phyloP scores from a whole-genome alignment of 2,329 filamentous ascomycete species.

The Curvularia sp. region DNA sequence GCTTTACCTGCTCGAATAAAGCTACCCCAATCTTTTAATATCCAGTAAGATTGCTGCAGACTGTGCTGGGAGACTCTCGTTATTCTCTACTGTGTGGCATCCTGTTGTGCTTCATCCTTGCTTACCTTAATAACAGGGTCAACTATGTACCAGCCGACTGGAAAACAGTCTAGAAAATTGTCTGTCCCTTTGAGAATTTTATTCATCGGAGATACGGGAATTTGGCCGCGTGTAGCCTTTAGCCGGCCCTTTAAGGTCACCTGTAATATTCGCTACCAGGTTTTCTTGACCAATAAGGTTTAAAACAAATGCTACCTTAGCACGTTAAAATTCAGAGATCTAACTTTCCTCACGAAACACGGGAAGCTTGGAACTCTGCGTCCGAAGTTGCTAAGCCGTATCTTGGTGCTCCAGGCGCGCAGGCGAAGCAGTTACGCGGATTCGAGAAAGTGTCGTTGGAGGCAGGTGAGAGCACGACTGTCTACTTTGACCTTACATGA shows the following conservation, averaged over 20 bases:
- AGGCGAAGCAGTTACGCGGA: too few species aligned
- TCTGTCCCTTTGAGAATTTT: not conserved
- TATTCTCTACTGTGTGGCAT: not conserved
- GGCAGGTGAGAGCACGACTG: too few species aligned
- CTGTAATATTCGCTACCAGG: not conserved
- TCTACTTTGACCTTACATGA: too few species aligned
- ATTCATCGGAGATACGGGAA: not conserved
- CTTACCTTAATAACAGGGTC: not conserved
- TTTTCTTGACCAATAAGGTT: too few species aligned
- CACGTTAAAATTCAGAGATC: too few species aligned
- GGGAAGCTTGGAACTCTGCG: too few species aligned
- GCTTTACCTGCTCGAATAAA: not conserved
- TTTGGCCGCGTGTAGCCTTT: not conserved
- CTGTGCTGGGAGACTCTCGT: not conserved
- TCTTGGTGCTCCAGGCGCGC: too few species aligned
- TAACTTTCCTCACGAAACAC: too few species aligned
- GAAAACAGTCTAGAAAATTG: not conserved
- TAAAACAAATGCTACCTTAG: too few species aligned
- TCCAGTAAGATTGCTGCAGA: not conserved
- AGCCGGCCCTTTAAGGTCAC: not conserved
- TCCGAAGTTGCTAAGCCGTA: too few species aligned
- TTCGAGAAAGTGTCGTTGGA: too few species aligned
- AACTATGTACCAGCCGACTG: not conserved
- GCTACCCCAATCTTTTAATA: not conserved
- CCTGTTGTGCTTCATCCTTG: not conserved